Conservation (phyloP, 2,329 filamentous ascomycete species). For the Alternaria sp. region DNA sequence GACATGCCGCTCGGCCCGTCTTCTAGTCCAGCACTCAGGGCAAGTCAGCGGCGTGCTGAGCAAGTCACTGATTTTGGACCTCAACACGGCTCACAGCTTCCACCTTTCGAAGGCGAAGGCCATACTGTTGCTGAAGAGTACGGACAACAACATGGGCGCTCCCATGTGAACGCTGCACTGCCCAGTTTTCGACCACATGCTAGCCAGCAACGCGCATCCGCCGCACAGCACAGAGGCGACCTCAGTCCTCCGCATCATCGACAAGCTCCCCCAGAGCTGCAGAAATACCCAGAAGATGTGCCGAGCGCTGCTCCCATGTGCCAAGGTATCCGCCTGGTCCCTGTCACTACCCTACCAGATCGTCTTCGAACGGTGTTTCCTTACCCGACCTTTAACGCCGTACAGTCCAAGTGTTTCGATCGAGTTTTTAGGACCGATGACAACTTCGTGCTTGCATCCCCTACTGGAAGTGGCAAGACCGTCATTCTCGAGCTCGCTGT, state of each 20-base stretch:
- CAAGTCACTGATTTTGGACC: neutral
- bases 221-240: neutral
- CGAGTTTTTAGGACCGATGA: constrained; percentile 70
- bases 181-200: neutral
- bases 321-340: constrained; percentile 67
- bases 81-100: neutral
- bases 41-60: constrained; percentile 39
- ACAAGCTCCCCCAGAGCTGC: neutral
- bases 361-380: constrained; percentile 73
- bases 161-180: neutral
- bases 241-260: neutral
- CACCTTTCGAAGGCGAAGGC: neutral
- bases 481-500: constrained; percentile 82
- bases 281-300: neutral
- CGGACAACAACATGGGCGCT: neutral
- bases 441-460: constrained; percentile 81
- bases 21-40: constrained; percentile 52
- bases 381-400: constrained; percentile 78
- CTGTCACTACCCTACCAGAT: constrained; percentile 69
- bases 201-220: neutral
- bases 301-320: constrained; percentile 47
- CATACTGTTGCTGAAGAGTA: neutral
- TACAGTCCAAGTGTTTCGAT: constrained; percentile 80
- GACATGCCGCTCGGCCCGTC: constrained; percentile 33
- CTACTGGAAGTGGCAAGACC: constrained; percentile 87